These are phyloP conservation scores for Xylaria sp. DNA, from an alignment of 495 filamentous ascomycete species.

Conservation along the genomic window DNA sequence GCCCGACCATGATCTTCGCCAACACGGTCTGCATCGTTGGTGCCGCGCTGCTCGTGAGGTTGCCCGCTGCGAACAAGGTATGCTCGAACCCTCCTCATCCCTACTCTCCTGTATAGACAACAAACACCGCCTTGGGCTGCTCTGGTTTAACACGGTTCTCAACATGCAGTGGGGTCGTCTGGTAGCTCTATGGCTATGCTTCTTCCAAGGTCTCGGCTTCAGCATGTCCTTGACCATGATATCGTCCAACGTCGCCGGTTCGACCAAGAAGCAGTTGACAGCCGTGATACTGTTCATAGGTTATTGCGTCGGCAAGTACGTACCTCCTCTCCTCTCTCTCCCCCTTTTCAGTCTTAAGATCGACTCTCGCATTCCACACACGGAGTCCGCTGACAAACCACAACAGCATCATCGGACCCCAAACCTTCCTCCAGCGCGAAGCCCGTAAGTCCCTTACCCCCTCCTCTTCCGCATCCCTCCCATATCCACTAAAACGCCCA, in stretches of 20 bases:
- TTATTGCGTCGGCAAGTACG: constrained; percentile 41
- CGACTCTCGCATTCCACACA: not conserved
- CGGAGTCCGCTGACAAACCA: not conserved
- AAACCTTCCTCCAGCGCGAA: constrained; percentile 38
- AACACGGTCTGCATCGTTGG: constrained; percentile 47
- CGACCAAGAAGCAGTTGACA: constrained; percentile 41
- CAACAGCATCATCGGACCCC: constrained; percentile 40
- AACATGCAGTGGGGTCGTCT: constrained; percentile 27
- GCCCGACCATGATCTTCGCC: constrained; percentile 46
- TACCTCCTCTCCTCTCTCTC: not conserved
- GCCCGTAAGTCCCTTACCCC: constrained; percentile 22
- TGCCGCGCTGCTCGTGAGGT: constrained; percentile 52
- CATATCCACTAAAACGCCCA: not conserved
- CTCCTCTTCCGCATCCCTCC: not conserved
- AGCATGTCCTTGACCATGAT: constrained; percentile 42
- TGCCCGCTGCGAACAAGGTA: constrained; percentile 40
- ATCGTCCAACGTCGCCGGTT: constrained; percentile 41
- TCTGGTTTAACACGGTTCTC: not conserved
- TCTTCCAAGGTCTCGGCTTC: constrained; percentile 42
- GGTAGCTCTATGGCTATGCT: constrained; percentile 46
- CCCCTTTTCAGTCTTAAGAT: not conserved
- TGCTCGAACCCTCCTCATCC: not conserved
- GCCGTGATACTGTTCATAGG: constrained; percentile 37
- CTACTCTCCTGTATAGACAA: not conserved
- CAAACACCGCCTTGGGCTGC: not conserved